Base-by-base conservation (phyloP, 192 early-diverging fungal genomes). In the Geranomyces michiganensis region DNA sequence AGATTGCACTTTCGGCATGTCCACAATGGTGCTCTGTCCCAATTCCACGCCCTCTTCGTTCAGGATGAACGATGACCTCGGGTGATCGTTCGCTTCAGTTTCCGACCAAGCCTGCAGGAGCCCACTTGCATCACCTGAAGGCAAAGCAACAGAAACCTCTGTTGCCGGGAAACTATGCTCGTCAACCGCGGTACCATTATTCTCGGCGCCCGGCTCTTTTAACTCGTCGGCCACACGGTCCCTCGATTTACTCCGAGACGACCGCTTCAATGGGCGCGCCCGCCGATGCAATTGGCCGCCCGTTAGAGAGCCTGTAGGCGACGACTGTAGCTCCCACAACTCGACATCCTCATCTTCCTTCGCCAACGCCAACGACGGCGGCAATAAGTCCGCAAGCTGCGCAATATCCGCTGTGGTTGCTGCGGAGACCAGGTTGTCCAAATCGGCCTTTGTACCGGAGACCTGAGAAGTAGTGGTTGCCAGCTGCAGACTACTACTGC, bases 21-120 rank as follows among this genome's bases (percentile, higher is more conserved):
- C 58, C 58, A 60, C 31, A 19, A 60, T 19, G 5, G 58, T 17
- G 58, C 58, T 60, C 31, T 60, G 58, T 17, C 58, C 58, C 15
- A 60, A 29, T 19, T 60, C 58, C 29, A 60, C 58, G 15, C 58
- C 58, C 30, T 60, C 58, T 29, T 60, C 58, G 27, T 8, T 60
- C 2, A 60, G 5, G 31, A 60, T 60, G 58, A 60, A 60, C 9
- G 58, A 27, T 15, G 51, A 55, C 4, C 51, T 4, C 3, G 14
- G 3, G 51, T 4, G 51, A 14, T 41, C 36, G 36, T 10, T 41
- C 36, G 36, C 36, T 41, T 41, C 36, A 10, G 36, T 3, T 10
- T 3, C 36, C 5, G 36, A 41, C 36, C 36, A 41, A 41, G 36
- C 36, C 5, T 41, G 36, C 36, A 41, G 10, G 36, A 41, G 36